These are phyloP conservation scores for Themeda triandra DNA, from an alignment of 176 grass and related monocot genomes.

Conservation along the genomic window DNA sequence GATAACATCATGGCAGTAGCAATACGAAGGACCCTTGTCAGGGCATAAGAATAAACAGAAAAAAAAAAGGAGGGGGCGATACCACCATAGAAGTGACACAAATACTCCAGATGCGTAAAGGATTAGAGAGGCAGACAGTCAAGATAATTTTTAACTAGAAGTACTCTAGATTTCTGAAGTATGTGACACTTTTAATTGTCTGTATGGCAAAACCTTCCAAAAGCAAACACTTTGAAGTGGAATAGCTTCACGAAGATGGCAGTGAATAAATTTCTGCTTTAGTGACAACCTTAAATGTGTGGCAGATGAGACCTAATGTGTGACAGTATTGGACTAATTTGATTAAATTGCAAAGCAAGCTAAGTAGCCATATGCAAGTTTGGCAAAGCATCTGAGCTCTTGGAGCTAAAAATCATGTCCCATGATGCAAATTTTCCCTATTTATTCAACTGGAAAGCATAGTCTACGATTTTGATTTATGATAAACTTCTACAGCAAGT, in stretches of 20 bases:
- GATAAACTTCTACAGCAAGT: not conserved
- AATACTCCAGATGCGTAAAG: slow-evolving; percentile 3
- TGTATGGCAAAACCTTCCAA: not conserved
- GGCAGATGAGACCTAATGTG: not conserved
- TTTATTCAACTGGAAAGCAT: not conserved
- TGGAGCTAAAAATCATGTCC: not conserved
- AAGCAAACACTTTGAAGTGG: not conserved
- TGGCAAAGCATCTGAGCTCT: not conserved
- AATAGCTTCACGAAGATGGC: not conserved
- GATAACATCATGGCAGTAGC: not conserved
- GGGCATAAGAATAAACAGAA: not conserved
- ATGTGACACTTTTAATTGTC: not conserved
- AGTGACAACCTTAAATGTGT: not conserved
- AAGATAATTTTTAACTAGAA: not conserved
- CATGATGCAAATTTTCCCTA: not conserved
- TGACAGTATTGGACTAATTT: not conserved
- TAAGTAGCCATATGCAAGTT: not conserved
- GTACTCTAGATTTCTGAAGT: not conserved
- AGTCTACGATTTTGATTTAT: not conserved
- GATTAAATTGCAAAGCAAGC: not conserved
- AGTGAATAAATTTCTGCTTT: not conserved
- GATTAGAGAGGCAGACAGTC: not conserved
- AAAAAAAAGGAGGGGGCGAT: not conserved
- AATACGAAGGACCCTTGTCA: not conserved
- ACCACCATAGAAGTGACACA: slow-evolving; percentile 6